These are phyloP conservation scores for Cunninghamia lanceolata DNA, from an alignment of 75 land plant species.

Conservation along the genomic window DNA sequence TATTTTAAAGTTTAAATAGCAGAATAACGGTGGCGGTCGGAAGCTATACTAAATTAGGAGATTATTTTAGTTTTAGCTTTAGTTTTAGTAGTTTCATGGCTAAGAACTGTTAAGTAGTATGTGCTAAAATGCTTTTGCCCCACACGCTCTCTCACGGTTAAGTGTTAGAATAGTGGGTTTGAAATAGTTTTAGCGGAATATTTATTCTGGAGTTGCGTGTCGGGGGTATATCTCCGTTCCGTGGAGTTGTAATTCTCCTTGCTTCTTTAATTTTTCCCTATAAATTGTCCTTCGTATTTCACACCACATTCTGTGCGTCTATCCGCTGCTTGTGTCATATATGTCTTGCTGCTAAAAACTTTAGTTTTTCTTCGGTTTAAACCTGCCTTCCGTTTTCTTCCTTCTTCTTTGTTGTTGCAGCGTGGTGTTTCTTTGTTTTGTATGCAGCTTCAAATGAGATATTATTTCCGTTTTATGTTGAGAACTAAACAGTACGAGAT, in stretches of 20 bases:
- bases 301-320: background rate
- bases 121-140: too few relatives aligned
- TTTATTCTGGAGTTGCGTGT: constrained; percentile 3
- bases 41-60: background rate
- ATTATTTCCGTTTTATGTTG: background rate
- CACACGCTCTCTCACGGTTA: background rate
- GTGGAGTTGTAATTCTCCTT: constrained; percentile 3
- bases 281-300: background rate
- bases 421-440: background rate
- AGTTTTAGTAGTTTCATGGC: too few relatives aligned
- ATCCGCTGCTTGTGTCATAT: background rate
- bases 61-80: background rate
- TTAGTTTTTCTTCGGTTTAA: too few relatives aligned
- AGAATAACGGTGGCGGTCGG: constrained; percentile 1
- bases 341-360: background rate
- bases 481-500: background rate
- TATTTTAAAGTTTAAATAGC: background rate
- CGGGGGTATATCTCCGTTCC: constrained; percentile 4
- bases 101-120: background rate
- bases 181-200: background rate
- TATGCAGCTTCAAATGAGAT: constrained; percentile 1
- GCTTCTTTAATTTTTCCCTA: background rate
- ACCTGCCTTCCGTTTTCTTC: too few relatives aligned
- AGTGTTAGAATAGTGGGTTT: background rate
- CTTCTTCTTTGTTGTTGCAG: background rate